Evolutionary conservation across 176 grass and related monocot species (phyloP), one percentile per base, ranked within the genome.

Genomic region (Phyllostachys edulis): DNA sequence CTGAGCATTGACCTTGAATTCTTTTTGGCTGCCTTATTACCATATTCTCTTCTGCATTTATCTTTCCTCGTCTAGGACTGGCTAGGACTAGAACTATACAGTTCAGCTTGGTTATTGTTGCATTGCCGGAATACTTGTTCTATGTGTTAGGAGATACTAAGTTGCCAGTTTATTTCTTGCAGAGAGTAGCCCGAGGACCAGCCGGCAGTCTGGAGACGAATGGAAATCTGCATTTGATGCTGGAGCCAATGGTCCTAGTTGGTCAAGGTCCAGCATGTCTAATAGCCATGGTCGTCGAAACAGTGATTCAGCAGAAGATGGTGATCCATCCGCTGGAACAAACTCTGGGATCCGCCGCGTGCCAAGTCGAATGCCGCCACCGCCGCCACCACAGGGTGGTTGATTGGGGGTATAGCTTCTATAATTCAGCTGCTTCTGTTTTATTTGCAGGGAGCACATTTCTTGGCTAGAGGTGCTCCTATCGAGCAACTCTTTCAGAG

Each of bases 201-300:
- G 13, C 50, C 71, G 45, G 32, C 77, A 75, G n/a, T 77, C 83
- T 21, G 76, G 88, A 42, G 88, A 97, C 9, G 94, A 94, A 36
- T 92, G 94, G 90, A 92, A 87, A 79, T 92, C 90, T 66, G 92
- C 94, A 89, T 97, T 97, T 70, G 81, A 89, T 38, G 76, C 57
- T 67, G 87, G 70, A 79, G 55, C 83, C 64, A 92, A 86, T 44
- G 90, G 90, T 13, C 78, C 73, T 12, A 66, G 81, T 13, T 29
- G 76, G 46, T 75, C 89, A 8, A 85, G 78, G 44, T 82, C 90
- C 20, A n/a, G 54, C 20, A 3, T 3, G 20, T 2, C 21, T 32
- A 73, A 4, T 50, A 50, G 45, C 34, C 75, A 47, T 34, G 77
- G 77, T 47, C 29, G 57, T 18, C 81, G 32, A 44, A 75, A 86